phyloP scores from a whole-genome alignment of 2,329 filamentous ascomycete species.

The Ceratocystis huliohia region DNA sequence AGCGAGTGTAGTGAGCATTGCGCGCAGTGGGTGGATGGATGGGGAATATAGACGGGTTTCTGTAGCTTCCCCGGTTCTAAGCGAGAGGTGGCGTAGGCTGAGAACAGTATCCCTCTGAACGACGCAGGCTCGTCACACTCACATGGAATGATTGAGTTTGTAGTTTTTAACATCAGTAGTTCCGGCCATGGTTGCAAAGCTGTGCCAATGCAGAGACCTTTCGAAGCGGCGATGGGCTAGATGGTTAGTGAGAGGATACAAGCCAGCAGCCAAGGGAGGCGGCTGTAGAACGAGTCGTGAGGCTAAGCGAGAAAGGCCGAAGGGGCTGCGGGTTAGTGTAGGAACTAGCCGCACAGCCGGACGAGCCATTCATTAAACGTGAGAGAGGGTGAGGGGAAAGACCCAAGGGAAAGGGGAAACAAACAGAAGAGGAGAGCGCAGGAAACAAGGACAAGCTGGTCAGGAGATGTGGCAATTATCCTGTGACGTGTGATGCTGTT shows the following conservation, averaged over 20 bases:
- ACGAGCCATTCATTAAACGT: constrained; percentile 10
- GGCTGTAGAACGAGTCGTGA: not conserved
- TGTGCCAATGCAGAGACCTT: constrained; percentile 6
- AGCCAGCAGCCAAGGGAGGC: not conserved
- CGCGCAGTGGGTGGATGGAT: not conserved
- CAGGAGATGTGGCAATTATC: not conserved
- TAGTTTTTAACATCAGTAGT: constrained; percentile 65
- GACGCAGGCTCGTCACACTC: constrained; percentile 24
- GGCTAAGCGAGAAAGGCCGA: constrained; percentile 3
- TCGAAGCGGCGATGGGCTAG: not conserved
- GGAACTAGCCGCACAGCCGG: constrained; percentile 5
- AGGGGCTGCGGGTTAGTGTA: not conserved
- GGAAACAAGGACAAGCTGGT: not conserved
- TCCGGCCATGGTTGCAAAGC: constrained; percentile 45
- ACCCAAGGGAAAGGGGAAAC: not conserved
- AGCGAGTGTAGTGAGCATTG: constrained; percentile 15
- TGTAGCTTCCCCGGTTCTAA: not conserved
- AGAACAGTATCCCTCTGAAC: no score
- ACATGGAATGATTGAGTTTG: constrained; percentile 84
- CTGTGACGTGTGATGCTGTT: constrained; percentile 2
- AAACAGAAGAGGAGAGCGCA: not conserved
- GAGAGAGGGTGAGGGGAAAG: not conserved
- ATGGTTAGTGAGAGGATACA: not conserved
- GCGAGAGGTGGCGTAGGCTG: no score
- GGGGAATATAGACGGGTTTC: not conserved